These are phyloP conservation scores for Podaxis pistillaris DNA, from an alignment of 768 basidiomycete genomes.

Conservation along the genomic window DNA sequence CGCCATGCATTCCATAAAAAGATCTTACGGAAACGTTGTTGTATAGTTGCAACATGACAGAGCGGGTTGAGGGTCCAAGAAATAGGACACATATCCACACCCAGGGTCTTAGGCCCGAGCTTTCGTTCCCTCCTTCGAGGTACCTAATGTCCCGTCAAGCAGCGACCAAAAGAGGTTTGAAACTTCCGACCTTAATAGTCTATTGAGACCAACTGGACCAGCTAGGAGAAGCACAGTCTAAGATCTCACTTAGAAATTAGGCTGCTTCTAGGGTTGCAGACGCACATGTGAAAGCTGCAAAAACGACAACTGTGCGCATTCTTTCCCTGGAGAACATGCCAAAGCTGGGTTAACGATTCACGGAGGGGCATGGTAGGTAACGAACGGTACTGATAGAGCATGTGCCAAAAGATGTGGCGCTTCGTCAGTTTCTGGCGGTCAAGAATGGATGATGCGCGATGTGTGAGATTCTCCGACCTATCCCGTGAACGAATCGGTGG, in stretches of 20 bases:
- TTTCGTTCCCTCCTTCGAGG: constrained; percentile 51
- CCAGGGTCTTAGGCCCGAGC: constrained; percentile 57
- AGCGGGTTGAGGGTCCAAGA: constrained; percentile 23
- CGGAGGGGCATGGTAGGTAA: neutral
- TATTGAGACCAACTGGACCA: constrained; percentile 40
- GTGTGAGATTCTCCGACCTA: constrained; percentile 21
- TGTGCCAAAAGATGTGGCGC: neutral
- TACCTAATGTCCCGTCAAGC: constrained; percentile 35
- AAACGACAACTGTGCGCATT: neutral
- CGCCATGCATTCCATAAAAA: constrained; percentile 17
- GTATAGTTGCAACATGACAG: constrained; percentile 53
- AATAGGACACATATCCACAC: constrained; percentile 50
- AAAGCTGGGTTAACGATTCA: too few relatives aligned
- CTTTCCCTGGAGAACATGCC: neutral
- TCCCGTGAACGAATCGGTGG: constrained; percentile 67
- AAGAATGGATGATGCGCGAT: neutral
- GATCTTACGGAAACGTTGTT: constrained; percentile 41
- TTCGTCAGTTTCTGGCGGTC: neutral
- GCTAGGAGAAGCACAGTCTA: constrained; percentile 27
- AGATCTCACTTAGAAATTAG: constrained; percentile 22
- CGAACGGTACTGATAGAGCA: neutral
- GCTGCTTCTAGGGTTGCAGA: constrained; percentile 25
- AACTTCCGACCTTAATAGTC: constrained; percentile 32
- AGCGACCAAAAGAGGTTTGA: neutral
- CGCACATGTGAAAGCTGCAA: constrained; percentile 16